These are phyloP conservation scores for Rhodotorula sp. DNA, from an alignment of 1,284 basidiomycete genomes.

Conservation along the genomic window DNA sequence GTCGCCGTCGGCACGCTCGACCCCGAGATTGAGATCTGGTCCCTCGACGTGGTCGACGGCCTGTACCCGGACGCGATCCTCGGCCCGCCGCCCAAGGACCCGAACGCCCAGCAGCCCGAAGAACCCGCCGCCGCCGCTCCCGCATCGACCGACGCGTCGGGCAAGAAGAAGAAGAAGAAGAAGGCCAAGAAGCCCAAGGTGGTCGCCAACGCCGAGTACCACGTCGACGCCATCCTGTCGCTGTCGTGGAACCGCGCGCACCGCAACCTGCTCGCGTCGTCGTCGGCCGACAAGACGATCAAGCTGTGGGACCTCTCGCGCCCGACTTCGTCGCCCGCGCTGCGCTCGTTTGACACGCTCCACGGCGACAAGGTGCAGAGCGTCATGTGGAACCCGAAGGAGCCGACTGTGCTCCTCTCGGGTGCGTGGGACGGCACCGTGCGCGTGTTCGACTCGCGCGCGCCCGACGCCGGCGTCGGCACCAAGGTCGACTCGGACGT, in stretches of 20 bases:
- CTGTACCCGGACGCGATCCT: constrained; percentile 92
- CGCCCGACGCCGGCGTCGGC: constrained; percentile 65
- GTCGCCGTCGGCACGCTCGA: constrained; percentile 97
- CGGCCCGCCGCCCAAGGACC: constrained; percentile 69
- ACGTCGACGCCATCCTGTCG: constrained; percentile 89
- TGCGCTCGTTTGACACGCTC: constrained; percentile 75
- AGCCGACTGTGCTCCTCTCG: constrained; percentile 84
- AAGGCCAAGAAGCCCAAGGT: constrained; percentile 69
- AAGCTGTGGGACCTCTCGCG: constrained; percentile 95
- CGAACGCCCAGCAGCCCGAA: constrained; percentile 66
- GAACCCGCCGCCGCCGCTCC: constrained; percentile 61
- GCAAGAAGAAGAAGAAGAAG: constrained; percentile 84
- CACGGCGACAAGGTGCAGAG: constrained; percentile 98
- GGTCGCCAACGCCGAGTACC: constrained; percentile 66
- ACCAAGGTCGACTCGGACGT: constrained; percentile 76
- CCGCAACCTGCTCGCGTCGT: constrained; percentile 85
- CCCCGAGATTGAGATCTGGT: constrained; percentile 99
- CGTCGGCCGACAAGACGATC: constrained; percentile 90
- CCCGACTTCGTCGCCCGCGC: constrained; percentile 56
- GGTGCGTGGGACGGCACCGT: constrained; percentile 94
- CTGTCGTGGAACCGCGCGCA: constrained; percentile 90
- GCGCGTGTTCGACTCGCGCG: constrained; percentile 85
- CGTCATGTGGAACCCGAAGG: constrained; percentile 89
- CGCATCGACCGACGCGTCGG: constrained; percentile 9
- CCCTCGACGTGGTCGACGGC: constrained; percentile 86